A percentile compares a stretch with the other conserved stretches of the same genome.
Conservation (phyloP, 2,329 filamentous ascomycete species). For the Xylaria hypoxylon region DNA sequence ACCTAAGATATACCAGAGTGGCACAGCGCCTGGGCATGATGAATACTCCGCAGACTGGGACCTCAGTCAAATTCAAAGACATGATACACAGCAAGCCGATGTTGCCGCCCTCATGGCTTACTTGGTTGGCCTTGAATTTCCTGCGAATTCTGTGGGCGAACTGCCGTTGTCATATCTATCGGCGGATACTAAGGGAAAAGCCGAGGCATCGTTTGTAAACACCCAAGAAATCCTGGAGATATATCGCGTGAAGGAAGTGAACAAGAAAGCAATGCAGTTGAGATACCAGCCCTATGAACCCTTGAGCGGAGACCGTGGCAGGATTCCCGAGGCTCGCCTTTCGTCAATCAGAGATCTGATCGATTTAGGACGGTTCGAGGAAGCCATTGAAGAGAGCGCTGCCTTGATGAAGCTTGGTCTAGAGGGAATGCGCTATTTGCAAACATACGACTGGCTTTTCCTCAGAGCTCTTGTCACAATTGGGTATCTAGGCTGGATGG, state of each 20-base stretch:
- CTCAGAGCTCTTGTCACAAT: constrained; percentile 86
- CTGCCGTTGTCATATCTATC: constrained; percentile 86
- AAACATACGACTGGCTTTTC: constrained; percentile 99
- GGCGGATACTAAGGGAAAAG: constrained; percentile 79
- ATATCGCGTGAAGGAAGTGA: constrained; percentile 92
- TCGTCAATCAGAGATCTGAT: constrained; percentile 76
- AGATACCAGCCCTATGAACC: constrained; percentile 80
- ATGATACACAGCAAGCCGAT: constrained; percentile 95
- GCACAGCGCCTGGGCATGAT: constrained; percentile 82
- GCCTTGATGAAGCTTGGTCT: constrained; percentile 81
- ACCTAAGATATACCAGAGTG: constrained; percentile 69
- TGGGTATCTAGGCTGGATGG: constrained; percentile 96
- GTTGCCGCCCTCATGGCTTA: constrained; percentile 97
- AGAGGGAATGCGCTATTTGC: constrained; percentile 88
- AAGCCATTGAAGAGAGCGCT: constrained; percentile 83
- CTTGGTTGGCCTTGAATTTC: constrained; percentile 86
- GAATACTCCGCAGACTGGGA: constrained; percentile 93
- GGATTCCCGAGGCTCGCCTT: constrained; percentile 75
- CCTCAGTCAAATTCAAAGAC: constrained; percentile 80
- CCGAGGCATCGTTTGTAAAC: constrained; percentile 85
- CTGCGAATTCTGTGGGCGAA: constrained; percentile 95
- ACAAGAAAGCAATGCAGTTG: constrained; percentile 80
- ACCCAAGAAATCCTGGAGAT: constrained; percentile 91
- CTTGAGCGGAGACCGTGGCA: constrained; percentile 70
- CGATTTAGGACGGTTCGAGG: constrained; percentile 71